phyloP scores from a whole-genome alignment of 73 alveolate species.

The Paramecium pentaurelia region DNA sequence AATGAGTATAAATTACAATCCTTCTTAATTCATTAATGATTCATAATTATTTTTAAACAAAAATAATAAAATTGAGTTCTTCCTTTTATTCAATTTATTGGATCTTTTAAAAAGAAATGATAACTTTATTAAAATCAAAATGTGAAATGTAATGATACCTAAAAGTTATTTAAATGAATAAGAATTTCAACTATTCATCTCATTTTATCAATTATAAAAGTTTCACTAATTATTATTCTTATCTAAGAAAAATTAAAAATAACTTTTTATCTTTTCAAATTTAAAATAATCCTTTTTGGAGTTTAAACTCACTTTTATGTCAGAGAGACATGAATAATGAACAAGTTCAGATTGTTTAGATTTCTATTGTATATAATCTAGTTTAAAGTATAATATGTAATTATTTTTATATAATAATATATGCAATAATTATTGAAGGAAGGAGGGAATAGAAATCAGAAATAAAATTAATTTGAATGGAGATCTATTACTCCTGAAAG shows the following conservation, averaged over 20 bases:
- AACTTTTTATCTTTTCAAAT: neutral
- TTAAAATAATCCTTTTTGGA: neutral
- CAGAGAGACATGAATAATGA: neutral
- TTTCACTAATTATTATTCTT: neutral
- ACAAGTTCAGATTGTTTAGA: neutral
- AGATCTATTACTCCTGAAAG: conserved; percentile 50
- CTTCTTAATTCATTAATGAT: too few relatives aligned
- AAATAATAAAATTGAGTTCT: too few relatives aligned
- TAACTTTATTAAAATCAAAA: neutral
- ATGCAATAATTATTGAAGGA: neutral
- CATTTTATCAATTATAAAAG: too few relatives aligned
- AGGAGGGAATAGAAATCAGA: neutral
- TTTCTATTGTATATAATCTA: neutral
- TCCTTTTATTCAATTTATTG: too few relatives aligned
- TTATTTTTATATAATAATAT: neutral
- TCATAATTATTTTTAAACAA: too few relatives aligned
- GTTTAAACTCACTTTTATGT: neutral
- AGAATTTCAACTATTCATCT: neutral
- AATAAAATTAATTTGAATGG: conserved; percentile 12
- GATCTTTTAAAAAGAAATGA: too few relatives aligned
- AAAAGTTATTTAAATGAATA: neutral
- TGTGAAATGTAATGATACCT: neutral
- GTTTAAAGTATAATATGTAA: neutral
- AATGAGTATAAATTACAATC: too few relatives aligned
- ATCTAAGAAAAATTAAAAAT: neutral